phyloP scores from a whole-genome alignment of 192 early-diverging fungal species.

The Martensiomyces pterosporus region DNA sequence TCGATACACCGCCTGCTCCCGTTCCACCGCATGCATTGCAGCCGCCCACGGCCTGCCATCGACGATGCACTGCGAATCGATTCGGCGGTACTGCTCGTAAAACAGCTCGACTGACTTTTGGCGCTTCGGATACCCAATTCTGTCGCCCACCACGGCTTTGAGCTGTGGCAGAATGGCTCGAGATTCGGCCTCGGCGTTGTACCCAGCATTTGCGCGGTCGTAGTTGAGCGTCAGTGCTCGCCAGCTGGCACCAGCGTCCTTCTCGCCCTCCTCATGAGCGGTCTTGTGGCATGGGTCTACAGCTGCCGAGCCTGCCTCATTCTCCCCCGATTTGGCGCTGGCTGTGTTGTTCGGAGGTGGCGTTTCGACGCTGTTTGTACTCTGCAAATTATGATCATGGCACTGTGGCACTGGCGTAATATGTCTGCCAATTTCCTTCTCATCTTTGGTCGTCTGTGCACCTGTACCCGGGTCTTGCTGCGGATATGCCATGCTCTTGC shows the following conservation, averaged over 20 bases:
- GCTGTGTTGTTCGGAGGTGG: no score
- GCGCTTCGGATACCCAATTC: conserved; percentile 24
- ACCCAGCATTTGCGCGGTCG: conserved; percentile 15
- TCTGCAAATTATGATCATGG: no score
- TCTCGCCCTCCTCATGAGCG: neutral
- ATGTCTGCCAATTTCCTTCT: no score
- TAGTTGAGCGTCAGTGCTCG: conserved; percentile 36
- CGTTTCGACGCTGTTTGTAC: no score
- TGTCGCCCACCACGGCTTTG: conserved; percentile 27
- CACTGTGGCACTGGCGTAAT: no score
- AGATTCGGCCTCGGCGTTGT: conserved; percentile 13
- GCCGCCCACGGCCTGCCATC: conserved; percentile 9
- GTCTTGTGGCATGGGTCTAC: neutral
- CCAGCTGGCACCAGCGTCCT: conserved; percentile 13
- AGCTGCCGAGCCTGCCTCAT: no score
- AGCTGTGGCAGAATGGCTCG: conserved; percentile 15
- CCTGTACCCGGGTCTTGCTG: no score
- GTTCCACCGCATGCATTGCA: conserved; percentile 17
- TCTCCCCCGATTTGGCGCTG: no score
- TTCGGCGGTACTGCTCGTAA: conserved; percentile 8
- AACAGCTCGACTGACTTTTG: conserved; percentile 24
- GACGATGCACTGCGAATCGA: neutral
- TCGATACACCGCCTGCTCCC: conserved; percentile 13
- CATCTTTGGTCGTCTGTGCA: no score
- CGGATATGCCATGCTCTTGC: no score